These are phyloP conservation scores for Dalbergia oliveri DNA, from an alignment of 306 rosid genomes.

Conservation along the genomic window DNA sequence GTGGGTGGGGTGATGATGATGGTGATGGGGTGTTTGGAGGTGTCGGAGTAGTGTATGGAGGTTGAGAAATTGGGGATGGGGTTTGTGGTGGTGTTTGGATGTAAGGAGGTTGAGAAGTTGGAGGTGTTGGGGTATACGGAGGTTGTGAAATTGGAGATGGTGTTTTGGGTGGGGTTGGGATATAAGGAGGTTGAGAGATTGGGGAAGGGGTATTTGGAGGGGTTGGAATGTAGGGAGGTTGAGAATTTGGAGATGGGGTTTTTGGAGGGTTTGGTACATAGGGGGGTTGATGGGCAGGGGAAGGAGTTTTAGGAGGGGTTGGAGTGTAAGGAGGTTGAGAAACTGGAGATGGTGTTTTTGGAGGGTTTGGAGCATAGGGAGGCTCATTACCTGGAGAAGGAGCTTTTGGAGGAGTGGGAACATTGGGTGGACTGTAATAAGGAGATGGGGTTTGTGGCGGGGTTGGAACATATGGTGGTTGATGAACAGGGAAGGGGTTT, in stretches of 20 bases:
- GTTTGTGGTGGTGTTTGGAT: neutral
- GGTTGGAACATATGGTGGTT: neutral
- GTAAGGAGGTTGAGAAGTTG: neutral
- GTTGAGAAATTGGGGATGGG: neutral
- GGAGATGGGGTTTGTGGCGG: conserved; percentile 17
- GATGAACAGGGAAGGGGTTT: neutral
- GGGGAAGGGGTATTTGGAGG: conserved; percentile 18
- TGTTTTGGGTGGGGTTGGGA: conserved; percentile 11
- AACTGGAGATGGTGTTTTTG: neutral
- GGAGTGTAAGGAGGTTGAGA: neutral
- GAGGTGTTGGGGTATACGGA: neutral
- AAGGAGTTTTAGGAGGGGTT: conserved; percentile 18
- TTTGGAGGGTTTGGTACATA: conserved; percentile 3
- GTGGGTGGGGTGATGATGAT: neutral
- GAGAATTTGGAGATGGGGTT: conserved; percentile 24
- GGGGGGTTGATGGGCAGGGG: conserved; percentile 21
- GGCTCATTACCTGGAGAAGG: conserved; percentile 36
- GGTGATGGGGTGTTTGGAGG: neutral
- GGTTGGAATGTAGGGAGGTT: conserved; percentile 10
- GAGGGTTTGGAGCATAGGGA: neutral
- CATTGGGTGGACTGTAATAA: neutral
- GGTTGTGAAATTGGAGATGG: neutral
- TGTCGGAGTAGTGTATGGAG: neutral
- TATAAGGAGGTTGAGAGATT: neutral
- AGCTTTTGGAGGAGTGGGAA: conserved; percentile 4